A percentile compares a stretch with the other conserved stretches of the same genome.
These are phyloP conservation scores for Irpex sp. DNA, from an alignment of 1,284 basidiomycete genomes.

Conservation along the genomic window DNA sequence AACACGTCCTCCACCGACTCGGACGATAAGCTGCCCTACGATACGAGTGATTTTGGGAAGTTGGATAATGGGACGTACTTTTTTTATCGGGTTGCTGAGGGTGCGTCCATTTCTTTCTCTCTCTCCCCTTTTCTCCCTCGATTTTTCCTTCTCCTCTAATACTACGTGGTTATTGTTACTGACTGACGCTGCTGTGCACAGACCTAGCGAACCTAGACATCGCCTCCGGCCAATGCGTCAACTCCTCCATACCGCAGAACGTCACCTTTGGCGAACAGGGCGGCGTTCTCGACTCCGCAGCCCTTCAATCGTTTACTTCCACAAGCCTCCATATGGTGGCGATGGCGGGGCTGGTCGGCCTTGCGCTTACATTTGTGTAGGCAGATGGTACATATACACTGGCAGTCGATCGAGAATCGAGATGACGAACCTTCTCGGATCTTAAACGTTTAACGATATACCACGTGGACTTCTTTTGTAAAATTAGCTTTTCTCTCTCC, in stretches of 20 bases:
- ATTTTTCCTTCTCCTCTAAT: background rate
- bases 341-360: too few species aligned
- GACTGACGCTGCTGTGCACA: too few species aligned
- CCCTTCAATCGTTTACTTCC: background rate
- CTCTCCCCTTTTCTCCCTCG: background rate
- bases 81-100: slow-evolving; percentile 27
- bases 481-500: too few species aligned
- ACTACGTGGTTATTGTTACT: background rate
- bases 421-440: too few species aligned
- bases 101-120: too few species aligned
- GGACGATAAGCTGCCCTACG: slow-evolving; percentile 29
- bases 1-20: slow-evolving; percentile 29
- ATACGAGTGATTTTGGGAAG: slow-evolving; percentile 27
- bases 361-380: too few species aligned
- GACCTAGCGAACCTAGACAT: slow-evolving; percentile 23
- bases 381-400: too few species aligned
- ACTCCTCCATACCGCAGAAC: slow-evolving; percentile 24
- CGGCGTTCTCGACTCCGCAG: slow-evolving; percentile 16
- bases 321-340: too few species aligned
- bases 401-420: too few species aligned
- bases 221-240: slow-evolving; percentile 21
- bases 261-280: slow-evolving; percentile 26
- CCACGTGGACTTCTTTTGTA: too few species aligned
- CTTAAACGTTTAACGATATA: too few species aligned
- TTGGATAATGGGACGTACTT: slow-evolving; percentile 26